Base-by-base conservation (phyloP, 176 grass and related monocot species). In the Leersia perrieri region DNA sequence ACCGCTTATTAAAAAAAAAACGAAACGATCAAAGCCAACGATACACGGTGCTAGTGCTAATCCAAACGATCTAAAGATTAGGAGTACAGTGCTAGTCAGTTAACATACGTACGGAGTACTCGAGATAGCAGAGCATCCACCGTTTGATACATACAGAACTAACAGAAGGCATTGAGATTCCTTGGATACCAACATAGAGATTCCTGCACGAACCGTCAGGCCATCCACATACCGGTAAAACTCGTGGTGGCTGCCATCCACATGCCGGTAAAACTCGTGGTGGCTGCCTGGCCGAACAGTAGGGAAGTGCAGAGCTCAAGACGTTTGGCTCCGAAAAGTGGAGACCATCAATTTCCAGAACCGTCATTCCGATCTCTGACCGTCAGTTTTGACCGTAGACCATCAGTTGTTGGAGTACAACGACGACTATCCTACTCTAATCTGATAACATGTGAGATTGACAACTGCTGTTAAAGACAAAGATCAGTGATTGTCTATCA, bases 291-390 rank as follows among this genome's bases (percentile, higher is more conserved):
- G 11, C 35, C 68, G n/a, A 42, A 20, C 34, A 39, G 27, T 44
- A 74, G n/a, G n/a, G n/a, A n/a, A n/a, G 14, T 57, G 44, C 73
- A 11, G 33, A 30, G 76, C 70, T n/a, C 49, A 63, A 53, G 75
- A 63, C 18, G 63, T 11, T 23, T 29, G n/a, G 70, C 38, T 53
- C 67, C 51, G 16, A 80, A 79, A 80, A 53, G 28, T 63, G 28
- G 10, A 44, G 23, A 39, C 66, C n/a, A n/a, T n/a, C n/a, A n/a
- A 32, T 85, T 35, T 75, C 82, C 61, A 85, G 63, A 8, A 53
- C 26, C 53, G 68, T 58, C 67, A 66, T 80, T 73, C 40, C 31
- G 44, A 70, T 80, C 55, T 60, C 30, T 73, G 81, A 63, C 68
- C 61, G 20, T 20, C 49, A 53, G 22, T 53, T 53, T 53, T 53